Evolutionary conservation across 495 filamentous ascomycete species (phyloP), one percentile per base, ranked within the genome.

Genomic region (Niebla homalea): DNA sequence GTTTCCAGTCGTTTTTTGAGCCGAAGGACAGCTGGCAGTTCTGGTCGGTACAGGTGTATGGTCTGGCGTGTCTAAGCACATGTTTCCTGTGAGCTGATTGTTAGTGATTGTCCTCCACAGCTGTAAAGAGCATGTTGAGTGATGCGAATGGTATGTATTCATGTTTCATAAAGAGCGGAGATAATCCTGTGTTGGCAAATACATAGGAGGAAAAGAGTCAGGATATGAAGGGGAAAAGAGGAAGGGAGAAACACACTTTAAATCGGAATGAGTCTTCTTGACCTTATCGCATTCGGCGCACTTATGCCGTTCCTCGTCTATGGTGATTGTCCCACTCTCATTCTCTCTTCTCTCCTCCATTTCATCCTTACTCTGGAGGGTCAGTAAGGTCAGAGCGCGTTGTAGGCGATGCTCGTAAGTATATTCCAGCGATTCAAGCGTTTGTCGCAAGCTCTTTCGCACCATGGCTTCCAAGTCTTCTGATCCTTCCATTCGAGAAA

Each of bases 1-100:
- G 81, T 64, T 95, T 96, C 92, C 90, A 96, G 66, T 96, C 90
- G 40, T 87, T 87, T 61, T 95, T 95, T 68, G 84, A 89, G 35
- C 92, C 90, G 56, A 96, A 94, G 3, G 65, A 74, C 55, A 87
- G 92, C 43, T 70, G 67, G 60, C 92, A 96, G 18, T 68, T 68
- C 20, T 48, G 23, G 10, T 71, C 62, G 7, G 90, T 96, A 66
- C 90, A 96, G 39, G 83, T 85, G 58, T 92, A 97, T 0, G 89
- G 92, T 48, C 82, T 79, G 21, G 80, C 74, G 62, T 96, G 92
- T 8, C 92, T 81, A 58, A 89, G 93, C 63, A 79, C 70, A 61
- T 96, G 90, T 65, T 96, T 97, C 49, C 87, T 92, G 35, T 15
- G 18, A 1, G 46, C 5, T 49, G 29, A 40, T 48, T 36, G 22